phyloP scores from a whole-genome alignment of 805 yeast species.

The Priceomyces carsonii region DNA sequence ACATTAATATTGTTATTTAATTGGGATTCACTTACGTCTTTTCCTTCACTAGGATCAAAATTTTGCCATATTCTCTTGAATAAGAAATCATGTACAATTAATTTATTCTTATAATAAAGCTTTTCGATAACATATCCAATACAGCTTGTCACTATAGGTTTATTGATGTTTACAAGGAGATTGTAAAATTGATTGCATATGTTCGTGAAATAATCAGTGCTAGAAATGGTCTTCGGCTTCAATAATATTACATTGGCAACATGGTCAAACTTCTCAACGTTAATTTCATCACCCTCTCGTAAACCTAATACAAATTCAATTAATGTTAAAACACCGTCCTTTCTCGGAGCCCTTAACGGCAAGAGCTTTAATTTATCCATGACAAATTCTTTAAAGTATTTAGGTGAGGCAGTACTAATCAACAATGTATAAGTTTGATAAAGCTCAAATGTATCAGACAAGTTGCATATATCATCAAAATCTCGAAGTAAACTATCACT shows the following conservation, averaged over 20 bases:
- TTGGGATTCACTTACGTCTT: conserved; percentile 43
- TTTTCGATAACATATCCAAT: conserved; percentile 54
- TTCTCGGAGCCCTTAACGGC: conserved; percentile 50
- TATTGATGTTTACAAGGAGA: conserved; percentile 56
- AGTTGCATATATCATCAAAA: conserved; percentile 33
- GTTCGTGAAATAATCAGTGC: conserved; percentile 52
- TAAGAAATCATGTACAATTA: conserved; percentile 59
- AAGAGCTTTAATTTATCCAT: conserved; percentile 52
- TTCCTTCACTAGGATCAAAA: conserved; percentile 22
- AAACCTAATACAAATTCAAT: conserved; percentile 78
- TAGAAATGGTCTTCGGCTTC: conserved; percentile 55
- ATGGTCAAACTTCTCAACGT: conserved; percentile 62
- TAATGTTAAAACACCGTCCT: conserved; percentile 70
- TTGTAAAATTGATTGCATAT: conserved; percentile 66
- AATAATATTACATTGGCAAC: conserved; percentile 65
- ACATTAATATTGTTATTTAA: conserved; percentile 67
- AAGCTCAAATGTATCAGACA: conserved; percentile 68
- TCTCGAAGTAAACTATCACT: conserved; percentile 9
- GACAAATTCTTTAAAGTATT: conserved; percentile 48
- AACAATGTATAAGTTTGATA: conserved; percentile 61
- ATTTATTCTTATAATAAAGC: conserved; percentile 50
- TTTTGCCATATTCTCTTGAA: conserved; percentile 49
- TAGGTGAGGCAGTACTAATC: conserved; percentile 48
- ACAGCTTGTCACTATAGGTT: conserved; percentile 60
- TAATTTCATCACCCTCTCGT: conserved; percentile 69